Base-by-base conservation (phyloP, 768 basidiomycete genomes). In the Rhizopogon sp. region DNA sequence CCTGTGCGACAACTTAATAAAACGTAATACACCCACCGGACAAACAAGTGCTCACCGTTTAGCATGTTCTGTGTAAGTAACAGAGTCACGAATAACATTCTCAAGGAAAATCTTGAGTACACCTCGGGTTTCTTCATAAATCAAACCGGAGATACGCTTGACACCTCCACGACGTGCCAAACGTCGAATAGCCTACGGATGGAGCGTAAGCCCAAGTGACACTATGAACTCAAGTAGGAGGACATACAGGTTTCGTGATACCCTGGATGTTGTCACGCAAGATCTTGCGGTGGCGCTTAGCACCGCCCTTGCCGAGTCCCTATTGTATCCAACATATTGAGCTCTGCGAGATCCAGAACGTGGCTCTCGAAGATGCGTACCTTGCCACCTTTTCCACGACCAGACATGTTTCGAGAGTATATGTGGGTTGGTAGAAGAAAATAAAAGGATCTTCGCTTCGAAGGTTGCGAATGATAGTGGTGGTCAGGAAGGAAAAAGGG, bases 1-100 rank as follows among this genome's bases (percentile, higher is more conserved):
- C 42, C 65, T 67, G 28, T n/a, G 45, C n/a, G 39, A 39, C 7
- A 5, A 43, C n/a, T 67, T 35, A 64, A 49, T 16, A 14, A 41
- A 3, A 49, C 6, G 47, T 6, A 3, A 14, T 9, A 35, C 17
- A 35, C 22, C 1, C 6, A 28, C 13, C 3, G 40, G 9, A 3
- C 14, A 28, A 43, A 46, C 6, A 1, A 8, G 40, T 6, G 57
- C 64, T 41, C 40, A 68, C 67, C 87, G 81, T 74, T 93, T 93
- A 56, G 91, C 90, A 77, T 93, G 91, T 71, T 93, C 90, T 35
- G 91, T 92, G 79, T 93, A 93, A 57, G 90, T 93, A 62, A 93
- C 90, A 10, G 88, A 90, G 72, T 93, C 90, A 58, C 90, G 84
- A 67, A 93, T 90, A 67, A 90, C 83, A 60, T 85, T 87, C 75